phyloP scores from a whole-genome alignment of 257 asterid genomes.

The Penstemon newberryi region DNA sequence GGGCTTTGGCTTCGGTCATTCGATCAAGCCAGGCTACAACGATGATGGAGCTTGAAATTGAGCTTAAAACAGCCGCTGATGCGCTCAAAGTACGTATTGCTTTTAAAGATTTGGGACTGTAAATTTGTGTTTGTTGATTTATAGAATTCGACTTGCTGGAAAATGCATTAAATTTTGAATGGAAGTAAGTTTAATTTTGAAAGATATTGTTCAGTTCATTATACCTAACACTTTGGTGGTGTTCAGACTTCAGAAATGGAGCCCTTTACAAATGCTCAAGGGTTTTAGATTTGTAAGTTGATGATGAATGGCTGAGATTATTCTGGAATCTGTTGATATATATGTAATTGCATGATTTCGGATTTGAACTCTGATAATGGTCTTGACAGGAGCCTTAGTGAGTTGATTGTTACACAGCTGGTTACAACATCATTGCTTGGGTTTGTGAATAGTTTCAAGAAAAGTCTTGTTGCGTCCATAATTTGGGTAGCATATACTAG shows the following conservation, averaged over 20 bases:
- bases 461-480: neutral
- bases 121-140: neutral
- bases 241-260: neutral
- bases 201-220: no score
- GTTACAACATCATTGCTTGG: neutral
- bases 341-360: no score
- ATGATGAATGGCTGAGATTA: no score
- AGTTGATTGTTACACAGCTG: no score
- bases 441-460: neutral
- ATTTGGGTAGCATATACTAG: no score
- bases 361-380: no score
- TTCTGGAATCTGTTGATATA: no score
- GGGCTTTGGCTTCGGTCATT: conserved; percentile 92
- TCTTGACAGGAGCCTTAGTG: no score
- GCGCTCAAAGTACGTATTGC: conserved; percentile 61
- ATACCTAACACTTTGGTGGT: neutral
- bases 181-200: neutral
- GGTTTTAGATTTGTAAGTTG: no score
- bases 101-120: neutral
- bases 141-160: neutral
- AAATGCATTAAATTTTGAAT: neutral
- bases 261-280: neutral
- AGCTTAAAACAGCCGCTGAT: conserved; percentile 84
- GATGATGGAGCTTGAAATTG: conserved; percentile 93
- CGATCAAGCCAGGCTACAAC: conserved; percentile 83